Evolutionary conservation across 106 monocot species (phyloP).

Genomic region (Platanthera guangdongensis): DNA sequence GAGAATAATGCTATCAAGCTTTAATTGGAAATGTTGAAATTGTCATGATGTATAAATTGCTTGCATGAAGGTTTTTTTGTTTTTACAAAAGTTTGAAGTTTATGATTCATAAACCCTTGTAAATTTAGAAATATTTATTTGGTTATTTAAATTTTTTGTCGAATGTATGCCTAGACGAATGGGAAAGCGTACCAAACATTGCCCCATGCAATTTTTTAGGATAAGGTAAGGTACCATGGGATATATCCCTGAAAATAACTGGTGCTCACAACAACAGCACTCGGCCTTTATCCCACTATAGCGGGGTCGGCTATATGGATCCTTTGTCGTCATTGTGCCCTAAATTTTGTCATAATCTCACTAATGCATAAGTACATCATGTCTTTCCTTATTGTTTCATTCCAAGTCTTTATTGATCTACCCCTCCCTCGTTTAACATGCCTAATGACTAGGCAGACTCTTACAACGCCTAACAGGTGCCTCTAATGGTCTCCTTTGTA

Average conservation of each 20-base stretch:
- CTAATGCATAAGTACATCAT: too few relatives aligned
- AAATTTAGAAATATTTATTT: not conserved
- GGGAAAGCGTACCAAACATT: not conserved
- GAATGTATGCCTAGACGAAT: not conserved
- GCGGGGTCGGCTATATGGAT: too few relatives aligned
- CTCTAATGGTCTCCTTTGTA: too few relatives aligned
- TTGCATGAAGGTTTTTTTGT: not conserved
- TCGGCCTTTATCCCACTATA: too few relatives aligned
- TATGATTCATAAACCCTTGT: not conserved
- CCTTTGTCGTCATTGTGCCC: too few relatives aligned
- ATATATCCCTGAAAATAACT: not conserved
- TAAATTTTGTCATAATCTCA: too few relatives aligned
- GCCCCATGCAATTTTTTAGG: not conserved
- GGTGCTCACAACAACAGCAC: too few relatives aligned
- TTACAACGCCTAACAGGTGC: too few relatives aligned
- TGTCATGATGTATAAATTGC: not conserved
- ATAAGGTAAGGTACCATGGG: not conserved
- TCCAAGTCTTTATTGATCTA: too few relatives aligned
- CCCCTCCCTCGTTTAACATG: too few relatives aligned
- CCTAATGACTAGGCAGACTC: too few relatives aligned
- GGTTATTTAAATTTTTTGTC: not conserved
- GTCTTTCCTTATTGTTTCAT: too few relatives aligned
- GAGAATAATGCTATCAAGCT: not conserved
- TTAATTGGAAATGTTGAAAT: not conserved
- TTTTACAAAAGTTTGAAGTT: not conserved